Percentiles rank a stretch among this genome's conserved stretches.
phyloP scores from a whole-genome alignment of 345 rosid genomes.

The Boechera stricta region DNA sequence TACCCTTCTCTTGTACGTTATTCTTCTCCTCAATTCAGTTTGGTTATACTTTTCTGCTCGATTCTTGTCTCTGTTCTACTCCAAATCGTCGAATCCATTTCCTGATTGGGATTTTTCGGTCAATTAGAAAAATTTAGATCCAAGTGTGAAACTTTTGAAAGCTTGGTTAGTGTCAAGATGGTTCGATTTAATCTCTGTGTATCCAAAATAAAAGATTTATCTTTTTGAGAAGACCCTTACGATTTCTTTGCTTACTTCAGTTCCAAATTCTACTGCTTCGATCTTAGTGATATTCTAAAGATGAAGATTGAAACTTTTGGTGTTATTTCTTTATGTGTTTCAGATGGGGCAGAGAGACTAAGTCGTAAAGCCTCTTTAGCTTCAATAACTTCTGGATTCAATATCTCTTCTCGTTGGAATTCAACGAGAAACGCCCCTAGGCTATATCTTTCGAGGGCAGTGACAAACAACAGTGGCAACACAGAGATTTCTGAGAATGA shows the following conservation, averaged over 20 bases:
- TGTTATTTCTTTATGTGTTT: conserved; percentile 7
- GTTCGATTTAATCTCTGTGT: conserved; percentile 2
- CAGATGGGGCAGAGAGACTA: conserved; percentile 42
- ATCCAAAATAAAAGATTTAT: background rate
- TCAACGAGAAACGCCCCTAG: conserved; percentile 9
- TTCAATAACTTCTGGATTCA: conserved; percentile 36
- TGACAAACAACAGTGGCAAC: conserved; percentile 36
- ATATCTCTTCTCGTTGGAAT: conserved; percentile 23
- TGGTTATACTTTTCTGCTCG: background rate
- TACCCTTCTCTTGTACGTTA: conserved; percentile 37
- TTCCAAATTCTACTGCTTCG: background rate
- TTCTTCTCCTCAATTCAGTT: background rate
- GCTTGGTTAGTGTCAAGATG: background rate
- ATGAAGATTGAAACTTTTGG: conserved; percentile 32
- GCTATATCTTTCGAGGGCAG: conserved; percentile 27
- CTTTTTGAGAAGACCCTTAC: background rate
- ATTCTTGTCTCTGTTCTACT: conserved; percentile 14
- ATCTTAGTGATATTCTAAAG: background rate
- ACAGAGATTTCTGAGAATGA: conserved; percentile 37
- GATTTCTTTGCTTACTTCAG: conserved; percentile 7
- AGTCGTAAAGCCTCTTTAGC: conserved; percentile 31
- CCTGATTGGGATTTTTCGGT: background rate
- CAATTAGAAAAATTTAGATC: background rate
- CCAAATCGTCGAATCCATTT: background rate
- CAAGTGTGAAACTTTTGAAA: conserved; percentile 7